phyloP scores from a whole-genome alignment of 805 yeast genomes.

The Candida tallmaniae region DNA sequence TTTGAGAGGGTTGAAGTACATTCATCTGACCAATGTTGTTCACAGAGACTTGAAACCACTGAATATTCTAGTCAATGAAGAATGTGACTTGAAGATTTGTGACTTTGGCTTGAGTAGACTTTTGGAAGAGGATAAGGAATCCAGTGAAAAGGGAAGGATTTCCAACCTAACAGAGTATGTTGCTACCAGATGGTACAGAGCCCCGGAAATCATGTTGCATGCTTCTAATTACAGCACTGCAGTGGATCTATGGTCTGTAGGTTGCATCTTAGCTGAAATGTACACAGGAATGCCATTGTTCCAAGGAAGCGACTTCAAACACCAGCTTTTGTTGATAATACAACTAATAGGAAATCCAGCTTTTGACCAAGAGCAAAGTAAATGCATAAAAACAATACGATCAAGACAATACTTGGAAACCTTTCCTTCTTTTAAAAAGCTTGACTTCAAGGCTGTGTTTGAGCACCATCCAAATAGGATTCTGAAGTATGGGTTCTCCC shows the following conservation, averaged over 20 bases:
- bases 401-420: slow-evolving; percentile 22
- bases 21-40: slow-evolving; percentile 69
- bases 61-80: slow-evolving; percentile 59
- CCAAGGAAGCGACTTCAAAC: slow-evolving; percentile 72
- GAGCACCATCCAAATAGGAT: slow-evolving; percentile 19
- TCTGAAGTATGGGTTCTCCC: slow-evolving; percentile 9
- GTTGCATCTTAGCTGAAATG: slow-evolving; percentile 73
- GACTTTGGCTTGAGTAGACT: slow-evolving; percentile 74
- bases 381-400: slow-evolving; percentile 19
- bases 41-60: slow-evolving; percentile 79
- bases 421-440: slow-evolving; percentile 17
- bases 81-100: slow-evolving; percentile 73
- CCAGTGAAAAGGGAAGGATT: slow-evolving; percentile 11
- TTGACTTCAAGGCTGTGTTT: slow-evolving; percentile 16
- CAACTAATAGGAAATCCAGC: slow-evolving; percentile 68
- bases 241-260: slow-evolving; percentile 78
- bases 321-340: slow-evolving; percentile 62
- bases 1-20: slow-evolving; percentile 61
- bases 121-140: slow-evolving; percentile 12
- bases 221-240: slow-evolving; percentile 70
- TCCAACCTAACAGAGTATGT: slow-evolving; percentile 72
- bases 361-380: slow-evolving; percentile 12
- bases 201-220: slow-evolving; percentile 79
- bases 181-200: slow-evolving; percentile 82
- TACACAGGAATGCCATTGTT: slow-evolving; percentile 57